Evolutionary conservation across 225 moss, liverwort and hornwort species (phyloP).

Genomic region (Rhytidiadelphus loreus): DNA sequence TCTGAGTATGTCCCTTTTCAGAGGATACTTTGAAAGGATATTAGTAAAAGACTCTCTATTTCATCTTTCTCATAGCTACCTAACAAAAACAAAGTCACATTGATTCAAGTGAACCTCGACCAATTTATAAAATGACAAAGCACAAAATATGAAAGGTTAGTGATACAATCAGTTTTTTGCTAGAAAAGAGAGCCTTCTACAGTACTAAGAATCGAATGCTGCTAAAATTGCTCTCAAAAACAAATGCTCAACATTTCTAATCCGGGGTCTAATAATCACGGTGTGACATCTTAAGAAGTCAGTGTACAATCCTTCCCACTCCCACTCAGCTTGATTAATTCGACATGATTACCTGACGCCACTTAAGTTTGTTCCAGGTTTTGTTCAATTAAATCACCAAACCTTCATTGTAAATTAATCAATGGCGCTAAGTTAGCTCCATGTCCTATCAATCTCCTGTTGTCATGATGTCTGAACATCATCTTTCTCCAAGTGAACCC

Average conservation of each 20-base stretch:
- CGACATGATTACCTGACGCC: not conserved
- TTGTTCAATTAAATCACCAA: not conserved
- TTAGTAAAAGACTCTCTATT: not conserved
- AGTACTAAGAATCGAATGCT: not conserved
- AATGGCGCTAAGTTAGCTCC: not conserved
- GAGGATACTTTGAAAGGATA: rapidly evolving
- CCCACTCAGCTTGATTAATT: too few species aligned
- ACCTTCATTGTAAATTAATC: not conserved
- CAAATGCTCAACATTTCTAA: not conserved
- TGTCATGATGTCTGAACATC: not conserved
- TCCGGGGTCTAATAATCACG: too few species aligned
- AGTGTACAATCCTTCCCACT: not conserved
- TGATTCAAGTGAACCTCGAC: not conserved
- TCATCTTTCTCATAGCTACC: not conserved
- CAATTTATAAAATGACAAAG: not conserved
- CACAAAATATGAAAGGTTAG: too few species aligned
- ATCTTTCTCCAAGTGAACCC: too few species aligned
- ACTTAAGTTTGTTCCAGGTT: not conserved
- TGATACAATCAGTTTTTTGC: too few species aligned
- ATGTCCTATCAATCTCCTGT: not conserved
- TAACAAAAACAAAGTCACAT: not conserved
- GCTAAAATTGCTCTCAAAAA: not conserved
- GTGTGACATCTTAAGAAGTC: not conserved
- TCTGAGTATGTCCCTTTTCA: rapidly evolving
- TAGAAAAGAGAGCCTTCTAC: not conserved